These are phyloP conservation scores for Lolium rigidum DNA, from an alignment of 176 grass and related monocot species.

Conservation along the genomic window DNA sequence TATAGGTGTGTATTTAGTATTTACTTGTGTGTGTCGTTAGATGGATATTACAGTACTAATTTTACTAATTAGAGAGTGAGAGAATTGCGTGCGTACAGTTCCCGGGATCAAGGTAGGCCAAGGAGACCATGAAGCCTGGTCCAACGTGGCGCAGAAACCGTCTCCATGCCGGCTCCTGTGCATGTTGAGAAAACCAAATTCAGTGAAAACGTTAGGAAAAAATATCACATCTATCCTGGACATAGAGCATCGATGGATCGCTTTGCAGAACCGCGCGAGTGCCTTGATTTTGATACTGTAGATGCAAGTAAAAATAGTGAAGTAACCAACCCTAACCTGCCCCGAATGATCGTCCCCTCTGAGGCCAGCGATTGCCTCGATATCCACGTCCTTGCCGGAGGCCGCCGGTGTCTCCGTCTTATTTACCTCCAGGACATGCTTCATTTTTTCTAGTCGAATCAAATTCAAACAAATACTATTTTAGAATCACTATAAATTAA, in stretches of 20 bases:
- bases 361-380: conserved; percentile 3
- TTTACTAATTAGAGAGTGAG: neutral
- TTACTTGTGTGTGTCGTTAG: too few species aligned
- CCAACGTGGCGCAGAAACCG: conserved; percentile 72
- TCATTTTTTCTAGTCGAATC: neutral
- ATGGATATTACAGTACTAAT: too few species aligned
- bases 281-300: neutral
- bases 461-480: neutral
- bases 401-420: neutral
- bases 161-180: conserved; percentile 70
- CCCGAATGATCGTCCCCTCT: neutral
- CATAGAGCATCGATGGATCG: neutral
- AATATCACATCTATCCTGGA: neutral
- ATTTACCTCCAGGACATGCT: neutral
- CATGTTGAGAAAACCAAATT: neutral
- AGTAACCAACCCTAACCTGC: neutral
- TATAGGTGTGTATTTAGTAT: neutral
- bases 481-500: neutral
- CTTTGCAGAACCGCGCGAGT: neutral
- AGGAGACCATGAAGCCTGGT: conserved; percentile 80
- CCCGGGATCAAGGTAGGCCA: conserved; percentile 88
- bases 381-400: neutral
- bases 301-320: neutral
- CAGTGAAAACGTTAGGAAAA: neutral
- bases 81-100: conserved; percentile 59